Evolutionary conservation across 2,329 filamentous ascomycete genomes (phyloP), one percentile per base, ranked within the genome.

Genomic region (Penicillium concentricum): DNA sequence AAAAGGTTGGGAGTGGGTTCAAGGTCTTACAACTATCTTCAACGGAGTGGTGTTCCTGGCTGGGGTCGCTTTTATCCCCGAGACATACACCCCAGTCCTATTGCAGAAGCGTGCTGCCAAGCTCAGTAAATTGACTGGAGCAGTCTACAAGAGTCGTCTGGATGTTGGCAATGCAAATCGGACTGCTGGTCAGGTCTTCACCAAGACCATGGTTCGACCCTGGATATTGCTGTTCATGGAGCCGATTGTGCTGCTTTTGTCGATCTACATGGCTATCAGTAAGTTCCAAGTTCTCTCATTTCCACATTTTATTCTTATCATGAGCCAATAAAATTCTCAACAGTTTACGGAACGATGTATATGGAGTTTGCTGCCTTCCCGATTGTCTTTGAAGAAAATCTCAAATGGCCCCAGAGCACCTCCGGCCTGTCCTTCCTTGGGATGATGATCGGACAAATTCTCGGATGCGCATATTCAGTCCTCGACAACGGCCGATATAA

Each of bases 1-100:
- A 2, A 79, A 79, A 20, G 85, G 85, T 13, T 88, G 87, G 87
- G 76, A 84, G 61, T 89, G 87, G 87, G 81, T 88, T 16, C 75
- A 82, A 64, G 84, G 83, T 2, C 69, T 87, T 42, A 81, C 83
- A 65, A 78, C 82, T 37, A 82, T 84, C 54, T 86, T 88, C 69
- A 84, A 82, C 4, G 84, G 83, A 6, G 71, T 79, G 15, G 77
- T 87, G 39, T 86, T 82, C 50, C 57, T 69, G 26, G 5, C 61
- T 5, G 64, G 64, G 10, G 28, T 47, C 26, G 28, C 59, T 20
- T 41, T 26, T 18, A 57, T 69, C 5, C 67, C 65, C 0, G 64
- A 68, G 44, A 68, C 67, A 2, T 82, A 79, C 58, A 70, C 73
- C 0, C 79, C 79, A 0, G 75, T 80, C 5, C 69, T 82, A 7